Percentiles rank a stretch among this genome's conserved stretches.
phyloP scores from a whole-genome alignment of 139 green algal genomes.

The Pseudopediastrum boryanum region DNA sequence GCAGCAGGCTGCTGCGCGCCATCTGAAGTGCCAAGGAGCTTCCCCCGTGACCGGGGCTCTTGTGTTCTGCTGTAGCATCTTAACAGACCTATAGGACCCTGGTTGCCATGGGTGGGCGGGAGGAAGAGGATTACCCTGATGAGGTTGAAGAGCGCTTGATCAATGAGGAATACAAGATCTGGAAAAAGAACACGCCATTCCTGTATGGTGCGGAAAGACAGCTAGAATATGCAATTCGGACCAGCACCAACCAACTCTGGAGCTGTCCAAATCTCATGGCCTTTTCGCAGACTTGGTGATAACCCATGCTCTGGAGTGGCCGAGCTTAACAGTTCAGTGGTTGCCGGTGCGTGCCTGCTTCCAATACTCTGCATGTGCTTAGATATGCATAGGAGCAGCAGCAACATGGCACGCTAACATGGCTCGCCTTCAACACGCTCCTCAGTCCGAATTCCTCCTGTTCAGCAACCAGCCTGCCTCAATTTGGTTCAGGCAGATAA shows the following conservation, averaged over 20 bases:
- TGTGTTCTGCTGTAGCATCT: too few species aligned
- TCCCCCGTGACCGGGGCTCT: too few species aligned
- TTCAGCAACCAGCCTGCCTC: too few species aligned
- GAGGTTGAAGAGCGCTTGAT: slow-evolving; percentile 83
- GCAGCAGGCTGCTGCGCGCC: too few species aligned
- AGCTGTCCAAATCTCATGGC: neutral
- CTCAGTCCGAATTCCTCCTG: too few species aligned
- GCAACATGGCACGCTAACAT: too few species aligned
- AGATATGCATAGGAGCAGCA: slow-evolving; percentile 4
- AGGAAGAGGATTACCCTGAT: slow-evolving; percentile 35
- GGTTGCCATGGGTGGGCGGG: slow-evolving; percentile 18
- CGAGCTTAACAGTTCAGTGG: slow-evolving; percentile 98
- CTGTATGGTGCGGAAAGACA: slow-evolving; percentile 85
- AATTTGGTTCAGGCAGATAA: neutral
- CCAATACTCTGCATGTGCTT: too few species aligned
- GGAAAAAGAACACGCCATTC: slow-evolving; percentile 99
- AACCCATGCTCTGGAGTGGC: slow-evolving; percentile 99
- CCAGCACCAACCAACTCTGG: neutral
- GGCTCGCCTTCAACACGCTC: too few species aligned
- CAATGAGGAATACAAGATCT: slow-evolving; percentile 99
- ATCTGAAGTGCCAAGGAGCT: too few species aligned
- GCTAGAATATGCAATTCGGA: neutral
- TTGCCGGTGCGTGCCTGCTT: slow-evolving; percentile 83
- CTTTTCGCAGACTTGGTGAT: slow-evolving; percentile 93
- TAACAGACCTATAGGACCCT: too few species aligned